Evolutionary conservation across 257 asterid genomes (phyloP).

Genomic region (Apocynum venetum): DNA sequence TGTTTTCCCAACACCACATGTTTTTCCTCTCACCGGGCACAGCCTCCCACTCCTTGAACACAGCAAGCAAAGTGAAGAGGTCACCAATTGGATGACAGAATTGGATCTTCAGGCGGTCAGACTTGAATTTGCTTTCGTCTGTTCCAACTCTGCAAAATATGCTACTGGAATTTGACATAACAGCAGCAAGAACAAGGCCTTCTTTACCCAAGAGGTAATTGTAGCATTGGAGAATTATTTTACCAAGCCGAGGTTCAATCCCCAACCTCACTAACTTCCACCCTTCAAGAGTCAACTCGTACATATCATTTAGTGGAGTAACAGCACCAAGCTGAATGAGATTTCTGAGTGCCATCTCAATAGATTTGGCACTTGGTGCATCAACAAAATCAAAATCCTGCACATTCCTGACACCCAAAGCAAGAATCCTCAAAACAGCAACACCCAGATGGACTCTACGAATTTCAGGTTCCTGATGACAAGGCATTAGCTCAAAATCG

Average conservation of each 20-base stretch:
- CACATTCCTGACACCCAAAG: conserved; percentile 70
- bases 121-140: conserved; percentile 56
- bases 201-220: conserved; percentile 60
- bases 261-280: conserved; percentile 74
- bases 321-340: conserved; percentile 80
- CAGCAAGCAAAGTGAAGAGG: conserved; percentile 89
- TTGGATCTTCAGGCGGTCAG: conserved; percentile 83
- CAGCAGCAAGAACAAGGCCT: conserved; percentile 91
- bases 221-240: conserved; percentile 64
- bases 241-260: conserved; percentile 89
- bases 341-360: conserved; percentile 69
- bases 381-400: conserved; percentile 77
- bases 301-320: conserved; percentile 30
- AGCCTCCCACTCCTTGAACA: conserved; percentile 79
- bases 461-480: conserved; percentile 88
- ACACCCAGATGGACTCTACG: conserved; percentile 86
- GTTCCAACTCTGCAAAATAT: conserved; percentile 90
- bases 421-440: conserved; percentile 86
- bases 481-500: conserved; percentile 62
- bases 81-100: conserved; percentile 88
- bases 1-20: conserved; percentile 90
- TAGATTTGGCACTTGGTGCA: conserved; percentile 65
- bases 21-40: conserved; percentile 49
- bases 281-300: conserved; percentile 61
- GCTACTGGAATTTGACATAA: conserved; percentile 85